Percentiles rank a stretch among this genome's conserved stretches.
Evolutionary conservation across 208 protist species (phyloP).

Genomic region (Crithidia expoeki): DNA sequence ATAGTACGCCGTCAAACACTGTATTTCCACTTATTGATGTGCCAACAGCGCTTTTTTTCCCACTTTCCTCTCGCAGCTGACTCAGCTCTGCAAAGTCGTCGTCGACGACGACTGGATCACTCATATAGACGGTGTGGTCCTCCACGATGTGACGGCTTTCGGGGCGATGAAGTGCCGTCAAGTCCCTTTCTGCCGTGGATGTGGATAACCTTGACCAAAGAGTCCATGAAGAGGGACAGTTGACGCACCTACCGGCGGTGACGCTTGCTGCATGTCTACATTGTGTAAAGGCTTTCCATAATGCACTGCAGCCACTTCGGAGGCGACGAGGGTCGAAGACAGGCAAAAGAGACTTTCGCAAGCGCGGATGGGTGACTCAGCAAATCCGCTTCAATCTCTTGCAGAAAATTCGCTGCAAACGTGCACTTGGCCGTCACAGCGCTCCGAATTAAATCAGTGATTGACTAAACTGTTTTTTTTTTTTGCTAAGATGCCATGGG

Average conservation of each 20-base stretch:
- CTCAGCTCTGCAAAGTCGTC: constrained; percentile 3
- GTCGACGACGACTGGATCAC: background rate
- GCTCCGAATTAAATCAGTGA: constrained; percentile 5
- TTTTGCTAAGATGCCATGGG: background rate
- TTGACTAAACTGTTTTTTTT: constrained; percentile 11
- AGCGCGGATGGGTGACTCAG: background rate
- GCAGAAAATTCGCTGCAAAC: constrained; percentile 14
- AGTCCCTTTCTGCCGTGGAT: constrained; percentile 45
- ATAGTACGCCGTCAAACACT: constrained; percentile 37
- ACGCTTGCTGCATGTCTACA: constrained; percentile 6
- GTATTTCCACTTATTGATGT: constrained; percentile 2
- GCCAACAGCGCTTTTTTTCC: constrained; percentile 30
- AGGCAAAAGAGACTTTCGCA: constrained; percentile 13
- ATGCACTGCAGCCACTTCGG: constrained; percentile 21
- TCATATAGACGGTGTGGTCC: background rate
- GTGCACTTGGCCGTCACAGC: constrained; percentile 24
- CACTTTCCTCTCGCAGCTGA: constrained; percentile 16
- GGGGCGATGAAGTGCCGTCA: constrained; percentile 9
- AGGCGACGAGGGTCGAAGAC: constrained; percentile 16
- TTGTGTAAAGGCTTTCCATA: constrained; percentile 14
- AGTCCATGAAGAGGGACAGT: constrained; percentile 42
- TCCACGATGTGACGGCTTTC: background rate
- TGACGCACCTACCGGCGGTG: constrained; percentile 13
- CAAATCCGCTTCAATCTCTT: constrained; percentile 12
- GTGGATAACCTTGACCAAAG: constrained; percentile 41